Percentiles rank a stretch among this genome's conserved stretches.
These are phyloP conservation scores for Adansonia digitata DNA, from an alignment of 345 rosid species.

Conservation along the genomic window DNA sequence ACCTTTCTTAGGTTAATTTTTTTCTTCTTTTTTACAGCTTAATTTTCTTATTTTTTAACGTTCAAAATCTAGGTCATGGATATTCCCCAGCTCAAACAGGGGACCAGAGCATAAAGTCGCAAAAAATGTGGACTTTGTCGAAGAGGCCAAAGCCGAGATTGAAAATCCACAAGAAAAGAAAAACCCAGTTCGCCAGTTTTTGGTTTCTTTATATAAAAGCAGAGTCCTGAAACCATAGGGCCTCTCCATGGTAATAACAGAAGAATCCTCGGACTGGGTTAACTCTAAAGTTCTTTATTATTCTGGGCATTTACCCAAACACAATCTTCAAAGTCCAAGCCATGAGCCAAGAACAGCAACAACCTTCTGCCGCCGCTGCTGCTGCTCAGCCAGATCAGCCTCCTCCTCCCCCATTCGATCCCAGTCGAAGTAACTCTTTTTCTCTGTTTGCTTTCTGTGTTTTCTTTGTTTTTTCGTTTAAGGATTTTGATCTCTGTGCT, in stretches of 20 bases:
- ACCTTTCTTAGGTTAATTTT: too few relatives aligned
- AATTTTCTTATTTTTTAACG: background rate
- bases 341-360: slow-evolving; percentile 41
- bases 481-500: slow-evolving; percentile 16
- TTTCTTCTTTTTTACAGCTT: too few relatives aligned
- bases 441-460: background rate
- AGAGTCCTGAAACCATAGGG: background rate
- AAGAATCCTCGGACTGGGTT: background rate
- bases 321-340: background rate
- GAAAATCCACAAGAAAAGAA: background rate
- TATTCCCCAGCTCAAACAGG: background rate
- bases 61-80: background rate
- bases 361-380: slow-evolving; percentile 15
- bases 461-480: slow-evolving; percentile 11
- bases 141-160: background rate
- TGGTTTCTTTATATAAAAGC: background rate
- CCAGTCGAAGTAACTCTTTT: slow-evolving; percentile 63
- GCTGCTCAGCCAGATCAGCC: slow-evolving; percentile 13
- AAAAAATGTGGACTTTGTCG: background rate
- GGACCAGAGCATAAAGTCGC: background rate
- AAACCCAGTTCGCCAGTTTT: background rate
- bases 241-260: background rate
- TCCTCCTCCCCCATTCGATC: slow-evolving; percentile 56
- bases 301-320: background rate
- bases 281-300: background rate